These are phyloP conservation scores for Glycine latifolia DNA, from an alignment of 306 rosid genomes.

Conservation along the genomic window DNA sequence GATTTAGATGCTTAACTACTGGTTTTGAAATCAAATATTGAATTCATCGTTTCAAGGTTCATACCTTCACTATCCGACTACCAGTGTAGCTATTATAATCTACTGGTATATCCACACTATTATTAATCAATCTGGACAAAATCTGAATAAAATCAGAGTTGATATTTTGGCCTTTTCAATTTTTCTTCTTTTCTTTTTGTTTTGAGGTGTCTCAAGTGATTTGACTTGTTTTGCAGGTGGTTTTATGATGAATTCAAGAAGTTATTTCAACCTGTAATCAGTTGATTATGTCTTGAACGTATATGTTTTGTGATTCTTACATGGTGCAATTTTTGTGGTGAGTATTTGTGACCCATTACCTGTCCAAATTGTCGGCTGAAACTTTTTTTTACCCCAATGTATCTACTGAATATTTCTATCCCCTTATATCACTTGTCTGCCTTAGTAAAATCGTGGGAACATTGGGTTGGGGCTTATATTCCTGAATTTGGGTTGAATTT, in stretches of 20 bases:
- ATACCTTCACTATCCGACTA: background rate
- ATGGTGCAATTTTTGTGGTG: slow-evolving; percentile 49
- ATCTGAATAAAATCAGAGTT: slow-evolving; percentile 24
- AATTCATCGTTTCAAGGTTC: slow-evolving; percentile 20
- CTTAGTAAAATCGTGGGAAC: background rate
- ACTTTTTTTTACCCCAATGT: background rate
- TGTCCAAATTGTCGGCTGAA: background rate
- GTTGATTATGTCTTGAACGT: slow-evolving; percentile 52
- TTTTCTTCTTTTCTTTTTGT: background rate
- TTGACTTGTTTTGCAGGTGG: slow-evolving; percentile 67
- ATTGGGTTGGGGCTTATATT: slow-evolving; percentile 1
- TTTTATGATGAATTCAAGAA: slow-evolving; percentile 74
- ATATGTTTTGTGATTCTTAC: slow-evolving; percentile 22
- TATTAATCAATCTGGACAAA: slow-evolving; percentile 7
- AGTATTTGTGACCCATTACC: slow-evolving; percentile 40
- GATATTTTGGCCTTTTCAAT: slow-evolving; percentile 8
- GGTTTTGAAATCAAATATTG: slow-evolving; percentile 27
- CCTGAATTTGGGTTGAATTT: slow-evolving; percentile 13
- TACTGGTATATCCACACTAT: background rate
- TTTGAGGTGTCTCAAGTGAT: slow-evolving; percentile 19
- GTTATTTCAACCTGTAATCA: slow-evolving; percentile 68
- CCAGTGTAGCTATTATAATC: background rate
- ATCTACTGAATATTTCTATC: slow-evolving; percentile 28
- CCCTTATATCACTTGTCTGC: background rate
- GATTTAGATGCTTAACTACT: slow-evolving; percentile 25